Percentiles rank a stretch among this genome's conserved stretches.
phyloP scores from a whole-genome alignment of 169 alveolate species.

The Plasmodium falciparum region DNA sequence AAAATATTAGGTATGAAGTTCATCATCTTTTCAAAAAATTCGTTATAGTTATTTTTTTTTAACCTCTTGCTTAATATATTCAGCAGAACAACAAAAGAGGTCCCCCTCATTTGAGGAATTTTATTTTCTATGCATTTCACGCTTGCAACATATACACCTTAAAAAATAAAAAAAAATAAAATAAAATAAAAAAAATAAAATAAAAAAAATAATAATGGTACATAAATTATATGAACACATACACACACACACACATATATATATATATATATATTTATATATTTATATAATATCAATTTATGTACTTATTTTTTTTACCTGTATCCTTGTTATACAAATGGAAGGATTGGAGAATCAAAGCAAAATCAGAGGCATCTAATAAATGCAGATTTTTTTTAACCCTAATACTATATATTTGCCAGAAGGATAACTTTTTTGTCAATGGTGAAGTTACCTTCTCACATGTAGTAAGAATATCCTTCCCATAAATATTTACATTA shows the following conservation, averaged over 20 bases:
- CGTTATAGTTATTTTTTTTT: slow-evolving; percentile 58
- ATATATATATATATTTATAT: neutral
- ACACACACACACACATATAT: neutral
- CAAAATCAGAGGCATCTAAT: slow-evolving; percentile 21
- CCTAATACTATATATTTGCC: slow-evolving; percentile 71
- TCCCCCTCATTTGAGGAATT: slow-evolving; percentile 53
- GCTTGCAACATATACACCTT: slow-evolving; percentile 38
- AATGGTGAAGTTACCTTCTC: neutral
- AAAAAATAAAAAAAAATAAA: neutral
- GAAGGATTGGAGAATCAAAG: slow-evolving; percentile 65
- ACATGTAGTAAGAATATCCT: neutral
- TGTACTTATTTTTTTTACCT: slow-evolving; percentile 5
- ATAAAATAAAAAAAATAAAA: slow-evolving; percentile 12
- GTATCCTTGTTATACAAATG: slow-evolving; percentile 70
- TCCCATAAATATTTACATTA: neutral
- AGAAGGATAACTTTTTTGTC: slow-evolving; percentile 46
- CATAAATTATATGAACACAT: neutral
- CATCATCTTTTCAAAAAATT: slow-evolving; percentile 62
- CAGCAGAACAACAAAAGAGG: slow-evolving; percentile 43
- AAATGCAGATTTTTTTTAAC: slow-evolving; percentile 61
- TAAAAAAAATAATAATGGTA: neutral
- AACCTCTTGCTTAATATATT: slow-evolving; percentile 55
- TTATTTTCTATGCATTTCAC: slow-evolving; percentile 34
- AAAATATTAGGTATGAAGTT: slow-evolving; percentile 54
- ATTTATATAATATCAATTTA: neutral